phyloP scores from a whole-genome alignment of 2,329 filamentous ascomycete genomes.

The Venturia oleaginea region DNA sequence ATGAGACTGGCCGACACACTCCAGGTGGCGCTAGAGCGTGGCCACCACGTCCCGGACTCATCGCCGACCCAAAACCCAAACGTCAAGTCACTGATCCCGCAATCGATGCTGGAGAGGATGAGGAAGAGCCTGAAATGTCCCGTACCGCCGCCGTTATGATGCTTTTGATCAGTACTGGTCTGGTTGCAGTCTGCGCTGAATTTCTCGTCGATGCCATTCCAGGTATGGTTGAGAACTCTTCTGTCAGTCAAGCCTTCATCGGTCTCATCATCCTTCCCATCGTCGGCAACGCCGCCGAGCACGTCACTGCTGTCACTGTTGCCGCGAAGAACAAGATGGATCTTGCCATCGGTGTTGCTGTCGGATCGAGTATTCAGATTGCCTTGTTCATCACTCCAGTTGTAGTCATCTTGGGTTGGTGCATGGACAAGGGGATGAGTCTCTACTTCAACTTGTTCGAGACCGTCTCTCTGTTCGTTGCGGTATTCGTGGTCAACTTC shows the following conservation, averaged over 20 bases:
- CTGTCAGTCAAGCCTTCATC: constrained; percentile 63
- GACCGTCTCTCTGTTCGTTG: constrained; percentile 67
- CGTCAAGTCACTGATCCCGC: constrained; percentile 10
- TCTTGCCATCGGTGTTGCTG: constrained; percentile 68
- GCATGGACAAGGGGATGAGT: constrained; percentile 61
- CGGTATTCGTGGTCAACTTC: constrained; percentile 78
- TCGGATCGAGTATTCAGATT: constrained; percentile 74
- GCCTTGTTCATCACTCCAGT: constrained; percentile 60
- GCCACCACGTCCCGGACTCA: not conserved
- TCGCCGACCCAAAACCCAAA: not conserved
- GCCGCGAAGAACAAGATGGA: constrained; percentile 83
- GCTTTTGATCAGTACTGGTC: constrained; percentile 43
- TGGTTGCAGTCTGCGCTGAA: constrained; percentile 57
- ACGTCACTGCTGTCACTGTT: constrained; percentile 71
- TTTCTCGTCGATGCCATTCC: constrained; percentile 69
- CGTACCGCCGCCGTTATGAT: constrained; percentile 48
- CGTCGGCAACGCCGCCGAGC: constrained; percentile 75
- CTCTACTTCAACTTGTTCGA: constrained; percentile 54
- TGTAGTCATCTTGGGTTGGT: constrained; percentile 70
- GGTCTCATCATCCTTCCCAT: constrained; percentile 74
- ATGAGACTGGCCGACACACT: constrained; percentile 20
- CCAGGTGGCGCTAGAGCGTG: constrained; percentile 2
- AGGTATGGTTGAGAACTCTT: constrained; percentile 50
- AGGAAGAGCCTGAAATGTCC: constrained; percentile 39
- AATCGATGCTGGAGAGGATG: constrained; percentile 23